These are phyloP conservation scores for Pilaira anomala DNA, from an alignment of 192 early-diverging fungal species.

Conservation along the genomic window DNA sequence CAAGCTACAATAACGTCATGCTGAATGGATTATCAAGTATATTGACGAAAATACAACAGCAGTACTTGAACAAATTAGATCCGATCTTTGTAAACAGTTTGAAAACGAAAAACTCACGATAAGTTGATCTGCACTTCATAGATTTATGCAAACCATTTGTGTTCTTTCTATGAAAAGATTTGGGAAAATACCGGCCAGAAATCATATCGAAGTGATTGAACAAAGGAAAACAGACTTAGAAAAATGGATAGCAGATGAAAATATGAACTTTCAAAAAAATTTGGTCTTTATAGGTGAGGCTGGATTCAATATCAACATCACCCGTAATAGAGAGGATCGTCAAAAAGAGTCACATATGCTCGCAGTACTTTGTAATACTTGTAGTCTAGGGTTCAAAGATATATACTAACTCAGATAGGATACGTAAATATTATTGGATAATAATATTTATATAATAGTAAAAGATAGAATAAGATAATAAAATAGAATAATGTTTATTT, in stretches of 20 bases:
- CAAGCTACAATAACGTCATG: too few species aligned
- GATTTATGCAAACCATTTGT: slow-evolving; percentile 1
- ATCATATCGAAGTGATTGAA: not conserved
- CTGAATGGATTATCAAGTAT: not conserved
- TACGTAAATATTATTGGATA: too few species aligned
- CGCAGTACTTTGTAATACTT: too few species aligned
- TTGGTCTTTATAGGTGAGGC: slow-evolving; percentile 21
- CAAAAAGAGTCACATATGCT: too few species aligned
- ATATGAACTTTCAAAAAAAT: slow-evolving; percentile 22
- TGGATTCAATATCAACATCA: slow-evolving; percentile 20
- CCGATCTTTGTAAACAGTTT: not conserved
- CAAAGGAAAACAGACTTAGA: not conserved
- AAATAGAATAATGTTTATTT: too few species aligned
- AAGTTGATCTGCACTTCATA: slow-evolving; percentile 1
- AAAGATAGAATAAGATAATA: too few species aligned
- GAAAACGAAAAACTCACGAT: not conserved
- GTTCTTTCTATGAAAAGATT: not conserved
- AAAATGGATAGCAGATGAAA: not conserved
- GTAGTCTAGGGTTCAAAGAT: too few species aligned
- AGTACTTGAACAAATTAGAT: slow-evolving; percentile 2
- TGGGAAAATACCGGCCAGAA: not conserved
- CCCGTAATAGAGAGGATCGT: not conserved
- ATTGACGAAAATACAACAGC: not conserved
- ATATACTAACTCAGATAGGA: too few species aligned
- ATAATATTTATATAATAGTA: too few species aligned